Evolutionary conservation across 2,329 filamentous ascomycete species (phyloP).

Genomic region (Nemania serpens): DNA sequence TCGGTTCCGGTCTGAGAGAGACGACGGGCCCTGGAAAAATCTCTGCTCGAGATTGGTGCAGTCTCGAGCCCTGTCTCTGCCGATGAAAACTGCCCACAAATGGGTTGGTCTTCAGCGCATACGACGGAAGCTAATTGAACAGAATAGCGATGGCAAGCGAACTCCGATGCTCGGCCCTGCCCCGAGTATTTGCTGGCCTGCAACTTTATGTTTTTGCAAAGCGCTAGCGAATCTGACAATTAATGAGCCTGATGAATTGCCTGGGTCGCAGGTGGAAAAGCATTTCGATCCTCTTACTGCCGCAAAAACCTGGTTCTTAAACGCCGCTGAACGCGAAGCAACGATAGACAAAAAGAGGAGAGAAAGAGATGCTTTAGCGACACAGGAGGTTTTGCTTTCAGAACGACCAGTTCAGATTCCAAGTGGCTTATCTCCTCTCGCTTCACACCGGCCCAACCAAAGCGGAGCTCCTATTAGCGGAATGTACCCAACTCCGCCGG

Average conservation of each 20-base stretch:
- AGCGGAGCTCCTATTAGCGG: slow-evolving; percentile 51
- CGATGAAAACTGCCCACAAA: slow-evolving; percentile 46
- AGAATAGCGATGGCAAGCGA: slow-evolving; percentile 49
- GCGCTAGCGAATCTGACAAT: slow-evolving; percentile 49
- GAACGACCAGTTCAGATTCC: slow-evolving; percentile 49
- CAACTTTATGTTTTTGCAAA: slow-evolving; percentile 58
- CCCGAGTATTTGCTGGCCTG: slow-evolving; percentile 58
- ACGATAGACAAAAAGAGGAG: slow-evolving; percentile 53
- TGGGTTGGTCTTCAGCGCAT: slow-evolving; percentile 59
- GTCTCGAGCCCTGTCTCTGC: slow-evolving; percentile 53
- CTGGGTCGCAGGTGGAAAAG: slow-evolving; percentile 46
- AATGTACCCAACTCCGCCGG: slow-evolving; percentile 75
- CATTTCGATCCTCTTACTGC: slow-evolving; percentile 54
- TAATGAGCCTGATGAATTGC: slow-evolving; percentile 47
- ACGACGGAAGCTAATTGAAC: slow-evolving; percentile 50
- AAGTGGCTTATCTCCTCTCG: slow-evolving; percentile 58
- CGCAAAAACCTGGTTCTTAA: slow-evolving; percentile 56
- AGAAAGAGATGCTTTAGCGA: slow-evolving; percentile 51
- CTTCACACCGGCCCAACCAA: slow-evolving; percentile 55
- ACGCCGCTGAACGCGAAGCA: slow-evolving; percentile 52
- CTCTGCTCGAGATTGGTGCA: slow-evolving; percentile 57
- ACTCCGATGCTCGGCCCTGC: slow-evolving; percentile 44
- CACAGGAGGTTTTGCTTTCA: slow-evolving; percentile 49
- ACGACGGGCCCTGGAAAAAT: slow-evolving; percentile 54
- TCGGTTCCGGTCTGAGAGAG: slow-evolving; percentile 47